These are phyloP conservation scores for Fusarium tjaetaba DNA, from an alignment of 2,329 filamentous ascomycete species.

Conservation along the genomic window DNA sequence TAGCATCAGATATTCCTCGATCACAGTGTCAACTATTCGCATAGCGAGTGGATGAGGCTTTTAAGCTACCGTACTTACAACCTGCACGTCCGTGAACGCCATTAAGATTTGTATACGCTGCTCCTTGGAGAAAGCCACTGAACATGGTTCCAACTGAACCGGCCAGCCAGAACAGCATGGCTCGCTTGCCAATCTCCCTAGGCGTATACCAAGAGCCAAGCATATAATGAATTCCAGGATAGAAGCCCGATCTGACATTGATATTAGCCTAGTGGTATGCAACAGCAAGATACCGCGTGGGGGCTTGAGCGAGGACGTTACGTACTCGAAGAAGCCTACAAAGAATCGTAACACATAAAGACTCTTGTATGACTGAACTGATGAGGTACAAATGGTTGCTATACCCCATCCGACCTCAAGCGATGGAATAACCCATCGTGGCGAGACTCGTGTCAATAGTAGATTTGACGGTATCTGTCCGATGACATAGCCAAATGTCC, in stretches of 20 bases:
- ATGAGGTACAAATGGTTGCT: slow-evolving; percentile 9
- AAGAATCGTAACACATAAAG: slow-evolving; percentile 30
- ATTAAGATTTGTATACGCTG: slow-evolving; percentile 24
- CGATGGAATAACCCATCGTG: slow-evolving; percentile 11
- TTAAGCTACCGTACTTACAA: not conserved
- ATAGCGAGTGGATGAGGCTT: not conserved
- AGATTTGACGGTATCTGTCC: slow-evolving; percentile 42
- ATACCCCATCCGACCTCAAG: slow-evolving; percentile 21
- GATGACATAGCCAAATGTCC: slow-evolving; percentile 40
- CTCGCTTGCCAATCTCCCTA: slow-evolving; percentile 33
- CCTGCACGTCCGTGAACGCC: slow-evolving; percentile 24
- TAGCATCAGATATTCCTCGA: not conserved
- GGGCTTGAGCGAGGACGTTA: fast-evolving
- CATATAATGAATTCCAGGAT: slow-evolving; percentile 50
- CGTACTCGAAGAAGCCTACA: slow-evolving; percentile 34
- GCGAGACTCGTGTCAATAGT: slow-evolving; percentile 26
- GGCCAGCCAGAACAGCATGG: slow-evolving; percentile 35
- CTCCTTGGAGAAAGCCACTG: slow-evolving; percentile 33
- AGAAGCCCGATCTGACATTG: slow-evolving; percentile 58
- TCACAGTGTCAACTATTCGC: not conserved
- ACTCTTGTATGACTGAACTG: slow-evolving; percentile 7
- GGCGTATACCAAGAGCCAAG: slow-evolving; percentile 38
- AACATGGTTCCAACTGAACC: slow-evolving; percentile 22
- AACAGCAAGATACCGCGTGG: not conserved
- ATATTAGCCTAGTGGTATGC: slow-evolving; percentile 43